Evolutionary conservation across 768 basidiomycete species (phyloP).

Genomic region (Suillus americanus): DNA sequence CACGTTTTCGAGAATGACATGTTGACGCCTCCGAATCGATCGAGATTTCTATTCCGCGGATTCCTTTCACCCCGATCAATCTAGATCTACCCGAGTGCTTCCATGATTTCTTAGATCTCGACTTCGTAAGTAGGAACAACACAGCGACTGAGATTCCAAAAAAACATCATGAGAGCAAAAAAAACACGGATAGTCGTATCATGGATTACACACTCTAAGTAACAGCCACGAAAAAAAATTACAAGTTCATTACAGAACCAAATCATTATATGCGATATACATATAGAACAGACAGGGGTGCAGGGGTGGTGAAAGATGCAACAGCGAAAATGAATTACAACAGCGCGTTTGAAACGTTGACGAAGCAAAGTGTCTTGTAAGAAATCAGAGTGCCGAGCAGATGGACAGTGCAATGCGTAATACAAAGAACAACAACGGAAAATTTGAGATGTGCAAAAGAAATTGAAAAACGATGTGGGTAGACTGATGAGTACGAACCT

Average conservation of each 20-base stretch:
- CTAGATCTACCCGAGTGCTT: neutral
- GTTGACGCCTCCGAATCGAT: neutral
- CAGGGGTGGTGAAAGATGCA: neutral
- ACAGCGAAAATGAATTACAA: neutral
- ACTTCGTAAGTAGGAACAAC: neutral
- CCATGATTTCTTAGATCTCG: neutral
- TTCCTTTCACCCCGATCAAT: neutral
- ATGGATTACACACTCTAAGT: neutral
- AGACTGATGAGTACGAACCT: neutral
- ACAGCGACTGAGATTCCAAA: neutral
- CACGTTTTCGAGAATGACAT: constrained; percentile 2
- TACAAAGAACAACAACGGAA: neutral
- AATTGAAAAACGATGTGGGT: neutral
- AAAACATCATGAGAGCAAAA: neutral
- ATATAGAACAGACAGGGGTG: neutral
- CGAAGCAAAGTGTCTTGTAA: neutral
- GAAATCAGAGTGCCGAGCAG: neutral
- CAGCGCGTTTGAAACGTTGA: neutral
- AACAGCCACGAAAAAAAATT: constrained; percentile 1
- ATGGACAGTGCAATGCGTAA: constrained; percentile 1
- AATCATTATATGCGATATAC: constrained; percentile 5
- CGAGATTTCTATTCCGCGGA: neutral
- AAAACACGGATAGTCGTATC: neutral
- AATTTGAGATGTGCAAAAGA: neutral
- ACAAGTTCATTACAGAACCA: constrained; percentile 4